phyloP scores from a whole-genome alignment of 1,284 basidiomycete species.

The Sanghuangporus sanghuang region DNA sequence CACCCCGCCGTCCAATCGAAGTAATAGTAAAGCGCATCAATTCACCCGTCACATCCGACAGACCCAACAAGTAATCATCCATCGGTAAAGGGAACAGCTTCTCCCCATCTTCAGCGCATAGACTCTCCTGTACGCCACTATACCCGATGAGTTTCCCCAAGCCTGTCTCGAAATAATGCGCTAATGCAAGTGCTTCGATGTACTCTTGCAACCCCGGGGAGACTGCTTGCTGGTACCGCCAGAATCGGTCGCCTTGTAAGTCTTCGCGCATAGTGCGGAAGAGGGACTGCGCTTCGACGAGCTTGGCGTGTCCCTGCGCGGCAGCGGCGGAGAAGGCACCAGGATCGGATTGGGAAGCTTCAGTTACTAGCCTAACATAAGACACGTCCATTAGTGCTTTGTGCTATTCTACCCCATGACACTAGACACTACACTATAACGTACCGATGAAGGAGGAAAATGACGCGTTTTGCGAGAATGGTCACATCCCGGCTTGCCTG shows the following conservation, averaged over 20 bases:
- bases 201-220: constrained; percentile 85
- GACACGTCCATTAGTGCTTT: neutral
- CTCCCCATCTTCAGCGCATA: constrained; percentile 30
- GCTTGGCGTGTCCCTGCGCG: constrained; percentile 65
- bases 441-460: constrained; percentile 88
- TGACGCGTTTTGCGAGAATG: constrained; percentile 89
- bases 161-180: constrained; percentile 77
- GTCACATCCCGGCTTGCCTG: constrained; percentile 84
- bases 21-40: constrained; percentile 95
- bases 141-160: constrained; percentile 57
- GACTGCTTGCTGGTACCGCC: constrained; percentile 75
- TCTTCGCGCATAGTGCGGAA: constrained; percentile 64
- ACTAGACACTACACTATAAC: constrained; percentile 35
- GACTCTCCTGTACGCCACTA: constrained; percentile 57
- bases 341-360: constrained; percentile 19
- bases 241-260: constrained; percentile 67
- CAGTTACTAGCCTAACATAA: constrained; percentile 20
- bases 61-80: constrained; percentile 86
- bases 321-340: constrained; percentile 28
- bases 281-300: constrained; percentile 63
- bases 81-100: constrained; percentile 68
- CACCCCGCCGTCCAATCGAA: constrained; percentile 63
- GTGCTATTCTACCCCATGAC: neutral
- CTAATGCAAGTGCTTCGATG: constrained; percentile 89
- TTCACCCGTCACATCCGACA: constrained; percentile 94